A percentile compares a stretch with the other conserved stretches of the same genome.
These are phyloP conservation scores for Bipolaris oryzae DNA, from an alignment of 2,329 filamentous ascomycete genomes.

Conservation along the genomic window DNA sequence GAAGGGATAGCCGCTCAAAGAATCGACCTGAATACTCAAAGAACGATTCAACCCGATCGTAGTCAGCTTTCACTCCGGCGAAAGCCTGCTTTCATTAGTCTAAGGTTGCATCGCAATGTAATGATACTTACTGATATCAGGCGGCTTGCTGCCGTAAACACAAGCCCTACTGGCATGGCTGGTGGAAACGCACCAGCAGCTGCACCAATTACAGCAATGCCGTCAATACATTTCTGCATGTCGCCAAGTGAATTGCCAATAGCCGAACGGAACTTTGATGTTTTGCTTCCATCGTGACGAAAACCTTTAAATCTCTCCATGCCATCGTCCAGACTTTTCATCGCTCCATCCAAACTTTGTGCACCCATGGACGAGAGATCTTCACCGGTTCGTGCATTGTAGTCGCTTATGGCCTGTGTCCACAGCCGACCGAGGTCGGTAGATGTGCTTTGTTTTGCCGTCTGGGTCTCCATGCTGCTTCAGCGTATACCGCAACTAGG, in stretches of 20 bases:
- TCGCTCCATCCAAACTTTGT: conserved; percentile 8
- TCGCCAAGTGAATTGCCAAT: conserved; percentile 16
- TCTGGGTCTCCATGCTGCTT: background rate
- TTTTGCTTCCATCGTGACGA: background rate
- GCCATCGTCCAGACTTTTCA: background rate
- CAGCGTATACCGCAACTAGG: no score
- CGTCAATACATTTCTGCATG: conserved; percentile 24
- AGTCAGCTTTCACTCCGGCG: conserved; percentile 46
- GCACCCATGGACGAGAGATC: conserved; percentile 15
- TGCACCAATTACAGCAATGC: conserved; percentile 16
- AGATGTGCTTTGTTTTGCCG: background rate
- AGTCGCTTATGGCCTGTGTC: conserved; percentile 21
- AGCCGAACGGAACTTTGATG: background rate
- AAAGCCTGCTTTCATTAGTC: conserved; percentile 29
- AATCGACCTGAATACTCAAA: conserved; percentile 51
- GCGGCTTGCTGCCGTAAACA: conserved; percentile 20
- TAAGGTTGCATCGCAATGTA: no score
- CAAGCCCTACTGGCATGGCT: conserved; percentile 23
- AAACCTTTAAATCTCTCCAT: conserved; percentile 1
- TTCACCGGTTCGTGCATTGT: conserved; percentile 15
- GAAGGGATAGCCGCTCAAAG: conserved; percentile 42
- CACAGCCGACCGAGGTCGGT: conserved; percentile 23
- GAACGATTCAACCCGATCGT: conserved; percentile 49
- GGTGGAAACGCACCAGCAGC: conserved; percentile 28
- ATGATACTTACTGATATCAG: conserved; percentile 10